Conservation (phyloP, 352 stramenopile species). For the Phytophthora constricta region DNA sequence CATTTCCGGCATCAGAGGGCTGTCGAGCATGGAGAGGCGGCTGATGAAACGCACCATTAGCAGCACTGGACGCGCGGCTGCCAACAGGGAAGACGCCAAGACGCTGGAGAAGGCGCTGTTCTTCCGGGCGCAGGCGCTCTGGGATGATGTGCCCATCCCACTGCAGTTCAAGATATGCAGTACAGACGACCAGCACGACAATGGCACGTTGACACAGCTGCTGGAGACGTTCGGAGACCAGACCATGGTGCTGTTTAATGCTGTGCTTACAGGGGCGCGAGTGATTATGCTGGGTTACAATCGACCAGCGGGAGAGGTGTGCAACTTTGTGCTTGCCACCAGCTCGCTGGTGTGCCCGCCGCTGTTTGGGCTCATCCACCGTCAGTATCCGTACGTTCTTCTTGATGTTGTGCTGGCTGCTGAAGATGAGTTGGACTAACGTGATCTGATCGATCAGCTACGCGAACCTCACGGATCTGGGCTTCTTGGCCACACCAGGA, state of each 20-base stretch:
- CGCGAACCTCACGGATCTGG: slow-evolving; percentile 89
- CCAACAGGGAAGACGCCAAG: slow-evolving; percentile 49
- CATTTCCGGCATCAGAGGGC: slow-evolving; percentile 59
- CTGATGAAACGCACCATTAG: slow-evolving; percentile 82
- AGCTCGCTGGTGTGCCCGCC: slow-evolving; percentile 86
- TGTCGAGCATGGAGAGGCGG: slow-evolving; percentile 76
- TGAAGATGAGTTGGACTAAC: not conserved
- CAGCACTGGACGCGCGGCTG: slow-evolving; percentile 43
- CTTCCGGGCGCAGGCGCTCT: slow-evolving; percentile 60
- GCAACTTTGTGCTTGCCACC: slow-evolving; percentile 87
- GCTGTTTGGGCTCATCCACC: slow-evolving; percentile 77
- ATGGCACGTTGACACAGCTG: slow-evolving; percentile 72
- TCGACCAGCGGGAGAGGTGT: slow-evolving; percentile 81
- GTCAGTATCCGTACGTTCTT: slow-evolving; percentile 68
- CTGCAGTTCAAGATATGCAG: slow-evolving; percentile 86
- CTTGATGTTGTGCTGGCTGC: not conserved
- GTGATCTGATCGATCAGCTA: slow-evolving; percentile 46
- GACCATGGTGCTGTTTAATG: slow-evolving; percentile 88
- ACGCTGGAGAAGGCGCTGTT: slow-evolving; percentile 63
- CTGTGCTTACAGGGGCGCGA: slow-evolving; percentile 76
- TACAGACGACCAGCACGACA: slow-evolving; percentile 85
- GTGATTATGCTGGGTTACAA: slow-evolving; percentile 89
- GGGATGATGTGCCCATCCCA: slow-evolving; percentile 68
- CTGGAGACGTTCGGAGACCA: slow-evolving; percentile 86
- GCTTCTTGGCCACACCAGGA: slow-evolving; percentile 81